These are phyloP conservation scores for Candida mattraensis DNA, from an alignment of 805 yeast genomes.

Conservation along the genomic window DNA sequence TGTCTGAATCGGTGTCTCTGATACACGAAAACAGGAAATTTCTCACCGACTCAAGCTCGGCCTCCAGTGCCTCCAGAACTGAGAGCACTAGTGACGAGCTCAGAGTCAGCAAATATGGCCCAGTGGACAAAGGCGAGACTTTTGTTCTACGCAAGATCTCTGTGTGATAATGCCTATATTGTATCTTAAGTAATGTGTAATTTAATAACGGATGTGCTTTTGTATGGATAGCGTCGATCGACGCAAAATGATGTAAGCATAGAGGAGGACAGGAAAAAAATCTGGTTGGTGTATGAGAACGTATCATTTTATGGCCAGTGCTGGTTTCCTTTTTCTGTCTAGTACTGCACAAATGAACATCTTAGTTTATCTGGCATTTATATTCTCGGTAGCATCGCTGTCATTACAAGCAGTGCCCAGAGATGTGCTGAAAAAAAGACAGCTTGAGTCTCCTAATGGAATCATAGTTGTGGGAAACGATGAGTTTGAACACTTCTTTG, in stretches of 20 bases:
- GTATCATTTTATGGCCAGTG: too few species aligned
- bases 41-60: conserved; percentile 5
- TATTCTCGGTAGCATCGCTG: too few species aligned
- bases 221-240: not conserved
- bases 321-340: too few species aligned
- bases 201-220: not conserved
- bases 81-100: conserved; percentile 4
- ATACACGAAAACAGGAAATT: conserved; percentile 23
- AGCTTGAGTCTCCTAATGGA: conserved; percentile 29
- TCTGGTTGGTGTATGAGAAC: too few species aligned
- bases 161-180: conserved; percentile 4
- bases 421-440: conserved; percentile 16
- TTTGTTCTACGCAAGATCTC: conserved; percentile 17
- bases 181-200: too few species aligned
- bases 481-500: conserved; percentile 39
- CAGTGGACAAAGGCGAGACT: conserved; percentile 17
- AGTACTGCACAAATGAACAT: too few species aligned
- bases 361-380: too few species aligned
- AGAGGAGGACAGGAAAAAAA: too few species aligned
- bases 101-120: conserved; percentile 8
- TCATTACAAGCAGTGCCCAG: conserved; percentile 19
- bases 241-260: too few species aligned
- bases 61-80: not conserved
- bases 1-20: conserved; percentile 23
- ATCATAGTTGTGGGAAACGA: conserved; percentile 43